These are phyloP conservation scores for Rhododendron henanense DNA, from an alignment of 148 eudicot species.

Conservation along the genomic window DNA sequence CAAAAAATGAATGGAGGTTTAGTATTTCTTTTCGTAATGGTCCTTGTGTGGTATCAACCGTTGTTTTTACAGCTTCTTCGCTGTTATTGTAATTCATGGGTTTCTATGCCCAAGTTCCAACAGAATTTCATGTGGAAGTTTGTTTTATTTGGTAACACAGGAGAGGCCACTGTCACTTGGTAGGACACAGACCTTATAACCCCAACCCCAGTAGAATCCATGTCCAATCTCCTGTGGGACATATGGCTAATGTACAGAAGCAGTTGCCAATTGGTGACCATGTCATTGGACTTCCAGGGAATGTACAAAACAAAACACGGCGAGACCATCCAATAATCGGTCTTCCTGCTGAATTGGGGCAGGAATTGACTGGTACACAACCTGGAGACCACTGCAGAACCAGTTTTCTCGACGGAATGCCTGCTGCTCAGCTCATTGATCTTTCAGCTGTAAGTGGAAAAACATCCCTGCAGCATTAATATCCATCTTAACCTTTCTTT, in stretches of 20 bases:
- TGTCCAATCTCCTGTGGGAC: conserved; percentile 24
- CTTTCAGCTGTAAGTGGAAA: conserved; percentile 45
- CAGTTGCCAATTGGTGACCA: conserved; percentile 20
- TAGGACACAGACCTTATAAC: conserved; percentile 48
- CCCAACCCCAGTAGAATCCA: conserved; percentile 9
- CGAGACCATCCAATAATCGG: conserved; percentile 15
- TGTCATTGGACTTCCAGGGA: conserved; percentile 16
- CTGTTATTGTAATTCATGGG: not conserved
- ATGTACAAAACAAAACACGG: conserved; percentile 1
- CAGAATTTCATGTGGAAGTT: not conserved
- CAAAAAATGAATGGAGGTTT: not conserved
- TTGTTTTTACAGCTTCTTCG: not conserved
- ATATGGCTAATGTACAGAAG: conserved; percentile 31
- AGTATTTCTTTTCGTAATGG: not conserved
- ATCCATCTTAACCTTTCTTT: not conserved
- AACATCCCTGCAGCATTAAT: not conserved
- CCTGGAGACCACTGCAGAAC: conserved; percentile 15
- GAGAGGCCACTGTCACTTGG: conserved; percentile 70
- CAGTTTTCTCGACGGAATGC: conserved; percentile 17
- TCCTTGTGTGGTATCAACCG: not conserved
- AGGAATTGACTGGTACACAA: conserved; percentile 15
- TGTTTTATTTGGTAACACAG: conserved; percentile 29
- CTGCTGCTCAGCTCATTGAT: conserved; percentile 31
- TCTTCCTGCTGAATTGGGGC: conserved; percentile 28
- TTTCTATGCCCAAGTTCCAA: not conserved